These are phyloP conservation scores for Sistotremastrum niveocremeum DNA, from an alignment of 768 basidiomycete species.

Conservation along the genomic window DNA sequence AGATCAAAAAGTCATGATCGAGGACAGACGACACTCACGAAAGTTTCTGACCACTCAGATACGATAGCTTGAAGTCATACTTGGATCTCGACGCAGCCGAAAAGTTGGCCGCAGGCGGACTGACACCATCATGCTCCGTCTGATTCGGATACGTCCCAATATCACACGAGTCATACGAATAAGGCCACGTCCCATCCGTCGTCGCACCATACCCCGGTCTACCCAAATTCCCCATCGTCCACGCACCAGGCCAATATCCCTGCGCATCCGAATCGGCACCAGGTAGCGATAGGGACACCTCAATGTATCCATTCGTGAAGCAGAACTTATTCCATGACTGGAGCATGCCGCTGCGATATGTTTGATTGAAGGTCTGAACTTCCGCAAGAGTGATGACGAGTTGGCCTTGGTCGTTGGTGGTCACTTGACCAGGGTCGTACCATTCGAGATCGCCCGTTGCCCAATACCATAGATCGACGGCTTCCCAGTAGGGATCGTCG, in stretches of 20 bases:
- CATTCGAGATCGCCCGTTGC: slow-evolving; percentile 59
- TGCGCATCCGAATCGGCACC: slow-evolving; percentile 38
- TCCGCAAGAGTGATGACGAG: slow-evolving; percentile 60
- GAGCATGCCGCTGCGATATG: slow-evolving; percentile 64
- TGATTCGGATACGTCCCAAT: slow-evolving; percentile 45
- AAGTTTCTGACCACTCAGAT: slow-evolving; percentile 63
- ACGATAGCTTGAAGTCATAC: slow-evolving; percentile 53
- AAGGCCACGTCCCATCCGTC: slow-evolving; percentile 76
- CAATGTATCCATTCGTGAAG: slow-evolving; percentile 46
- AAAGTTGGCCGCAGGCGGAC: slow-evolving; percentile 48
- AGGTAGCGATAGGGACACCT: slow-evolving; percentile 46
- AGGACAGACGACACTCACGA: slow-evolving; percentile 30
- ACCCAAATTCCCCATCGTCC: slow-evolving; percentile 85
- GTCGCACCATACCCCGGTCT: slow-evolving; percentile 69
- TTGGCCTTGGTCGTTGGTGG: slow-evolving; percentile 43
- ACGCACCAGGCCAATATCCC: slow-evolving; percentile 67
- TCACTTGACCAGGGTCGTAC: slow-evolving; percentile 58
- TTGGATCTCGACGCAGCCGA: slow-evolving; percentile 32
- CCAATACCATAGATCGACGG: slow-evolving; percentile 60
- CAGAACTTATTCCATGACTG: slow-evolving; percentile 85
- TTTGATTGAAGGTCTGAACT: slow-evolving; percentile 27
- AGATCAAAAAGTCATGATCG: not conserved
- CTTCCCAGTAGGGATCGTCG: slow-evolving; percentile 63
- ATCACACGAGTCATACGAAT: slow-evolving; percentile 52
- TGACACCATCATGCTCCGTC: slow-evolving; percentile 29